Conservation (phyloP, 352 stramenopile species). For the Globisporangium polare region DNA sequence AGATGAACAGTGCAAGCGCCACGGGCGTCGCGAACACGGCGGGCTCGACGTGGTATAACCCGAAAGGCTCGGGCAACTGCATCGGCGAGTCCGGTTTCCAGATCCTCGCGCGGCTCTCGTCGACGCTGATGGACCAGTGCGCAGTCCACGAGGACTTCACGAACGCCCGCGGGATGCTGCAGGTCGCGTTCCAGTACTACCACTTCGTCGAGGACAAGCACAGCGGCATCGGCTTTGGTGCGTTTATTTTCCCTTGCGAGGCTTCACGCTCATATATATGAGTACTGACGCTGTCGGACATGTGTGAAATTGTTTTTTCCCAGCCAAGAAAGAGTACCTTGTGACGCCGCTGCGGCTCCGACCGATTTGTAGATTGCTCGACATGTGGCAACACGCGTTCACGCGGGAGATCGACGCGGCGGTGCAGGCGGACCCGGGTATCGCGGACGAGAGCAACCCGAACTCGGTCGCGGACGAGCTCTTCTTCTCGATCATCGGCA, state of each 20-base stretch:
- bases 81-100: conserved; percentile 69
- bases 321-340: conserved; percentile 82
- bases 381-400: conserved; percentile 86
- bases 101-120: conserved; percentile 49
- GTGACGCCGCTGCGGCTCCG: conserved; percentile 51
- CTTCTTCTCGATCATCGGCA: conserved; percentile 82
- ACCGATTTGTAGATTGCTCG: conserved; percentile 69
- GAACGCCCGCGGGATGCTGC: conserved; percentile 70
- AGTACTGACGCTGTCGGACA: background rate
- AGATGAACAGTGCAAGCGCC: conserved; percentile 28
- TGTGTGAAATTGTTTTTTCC: background rate
- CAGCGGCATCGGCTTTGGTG: conserved; percentile 69
- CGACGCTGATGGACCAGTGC: conserved; percentile 71
- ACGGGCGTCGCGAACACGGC: conserved; percentile 14
- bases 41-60: conserved; percentile 68
- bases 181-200: conserved; percentile 80
- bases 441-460: conserved; percentile 24
- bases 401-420: conserved; percentile 68
- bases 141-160: conserved; percentile 76
- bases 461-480: conserved; percentile 56
- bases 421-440: conserved; percentile 32
- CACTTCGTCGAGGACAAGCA: conserved; percentile 76
- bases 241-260: conserved; percentile 1
- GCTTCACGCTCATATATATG: background rate
- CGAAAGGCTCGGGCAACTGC: conserved; percentile 77